Conservation (phyloP, 2,329 filamentous ascomycete genomes). For the Raffaelea arxii region DNA sequence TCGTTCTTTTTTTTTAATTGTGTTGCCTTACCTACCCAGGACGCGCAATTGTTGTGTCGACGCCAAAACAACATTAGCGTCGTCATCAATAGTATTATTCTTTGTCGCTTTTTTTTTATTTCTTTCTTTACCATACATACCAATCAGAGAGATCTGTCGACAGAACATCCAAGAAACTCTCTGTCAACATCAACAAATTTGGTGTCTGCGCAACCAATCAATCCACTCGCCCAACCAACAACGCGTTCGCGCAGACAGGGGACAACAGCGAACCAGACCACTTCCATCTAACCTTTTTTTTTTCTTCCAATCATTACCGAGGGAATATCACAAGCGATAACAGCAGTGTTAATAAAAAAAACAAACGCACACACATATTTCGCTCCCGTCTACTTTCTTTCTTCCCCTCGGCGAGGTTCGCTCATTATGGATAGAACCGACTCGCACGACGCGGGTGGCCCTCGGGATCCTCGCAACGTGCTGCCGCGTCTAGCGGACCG, state of each 20-base stretch:
- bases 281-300: too few relatives aligned
- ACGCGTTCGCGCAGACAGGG: background rate
- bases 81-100: slow-evolving; percentile 6
- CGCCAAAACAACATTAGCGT: slow-evolving; percentile 5
- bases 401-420: slow-evolving; percentile 5
- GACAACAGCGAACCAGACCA: too few relatives aligned
- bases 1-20: background rate
- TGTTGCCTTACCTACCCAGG: slow-evolving; percentile 3
- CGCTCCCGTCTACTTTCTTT: background rate
- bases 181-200: background rate
- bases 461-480: slow-evolving; percentile 9
- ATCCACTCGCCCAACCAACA: background rate
- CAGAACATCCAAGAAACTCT: background rate
- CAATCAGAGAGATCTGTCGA: background rate
- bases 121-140: background rate
- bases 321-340: background rate
- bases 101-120: slow-evolving; percentile 4
- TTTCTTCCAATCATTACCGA: too few relatives aligned
- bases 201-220: too few relatives aligned
- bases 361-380: background rate
- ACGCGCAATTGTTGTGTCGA: slow-evolving; percentile 1
- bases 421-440: slow-evolving; percentile 14
- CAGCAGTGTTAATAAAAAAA: background rate
- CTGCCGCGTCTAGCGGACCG: slow-evolving; percentile 12
- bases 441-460: slow-evolving; percentile 4